A percentile compares a stretch with the other conserved stretches of the same genome.
Conservation (phyloP, 1,284 basidiomycete genomes). For the Ganoderma lucidum region DNA sequence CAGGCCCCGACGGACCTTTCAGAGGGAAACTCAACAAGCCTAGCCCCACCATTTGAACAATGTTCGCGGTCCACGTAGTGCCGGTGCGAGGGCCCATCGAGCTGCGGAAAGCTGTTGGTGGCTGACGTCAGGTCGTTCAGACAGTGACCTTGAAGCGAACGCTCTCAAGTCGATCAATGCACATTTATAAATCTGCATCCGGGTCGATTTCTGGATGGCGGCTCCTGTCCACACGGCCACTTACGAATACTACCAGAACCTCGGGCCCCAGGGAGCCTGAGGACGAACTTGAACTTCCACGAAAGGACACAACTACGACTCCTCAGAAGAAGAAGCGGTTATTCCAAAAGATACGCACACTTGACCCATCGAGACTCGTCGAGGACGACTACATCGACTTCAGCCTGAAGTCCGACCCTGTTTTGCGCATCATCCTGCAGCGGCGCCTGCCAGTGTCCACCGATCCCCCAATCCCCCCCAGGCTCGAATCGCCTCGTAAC, state of each 20-base stretch:
- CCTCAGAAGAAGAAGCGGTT: too few relatives aligned
- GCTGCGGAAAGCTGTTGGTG: too few relatives aligned
- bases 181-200: too few relatives aligned
- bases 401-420: conserved; percentile 34
- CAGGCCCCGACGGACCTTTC: too few relatives aligned
- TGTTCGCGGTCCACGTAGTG: not conserved
- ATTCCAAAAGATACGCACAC: conserved; percentile 27
- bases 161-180: not conserved
- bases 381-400: conserved; percentile 37
- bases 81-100: not conserved
- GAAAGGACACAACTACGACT: too few relatives aligned
- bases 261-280: too few relatives aligned
- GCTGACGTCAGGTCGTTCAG: not conserved
- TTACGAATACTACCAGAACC: not conserved
- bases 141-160: not conserved
- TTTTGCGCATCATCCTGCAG: conserved; percentile 35
- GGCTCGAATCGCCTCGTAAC: too few relatives aligned
- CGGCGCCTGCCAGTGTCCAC: not conserved
- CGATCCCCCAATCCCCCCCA: too few relatives aligned
- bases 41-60: too few relatives aligned
- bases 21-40: too few relatives aligned
- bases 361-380: conserved; percentile 28
- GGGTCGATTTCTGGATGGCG: too few relatives aligned
- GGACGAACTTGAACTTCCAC: too few relatives aligned
- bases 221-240: not conserved